Conservation (phyloP, 1,284 basidiomycete species). For the Pisolithus thermaeus region DNA sequence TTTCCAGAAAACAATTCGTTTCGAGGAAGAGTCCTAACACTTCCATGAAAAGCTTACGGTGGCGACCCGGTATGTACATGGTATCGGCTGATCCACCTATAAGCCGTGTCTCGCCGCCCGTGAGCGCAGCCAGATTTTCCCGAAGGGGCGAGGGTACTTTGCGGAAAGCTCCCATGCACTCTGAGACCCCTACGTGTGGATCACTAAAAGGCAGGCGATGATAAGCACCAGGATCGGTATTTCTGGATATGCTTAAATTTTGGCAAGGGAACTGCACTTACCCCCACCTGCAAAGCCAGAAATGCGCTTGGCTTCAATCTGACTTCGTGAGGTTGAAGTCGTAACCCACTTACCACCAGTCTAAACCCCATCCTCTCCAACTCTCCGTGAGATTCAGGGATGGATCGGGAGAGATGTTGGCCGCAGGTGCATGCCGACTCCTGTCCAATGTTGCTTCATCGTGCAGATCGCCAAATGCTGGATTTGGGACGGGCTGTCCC, state of each 20-base stretch:
- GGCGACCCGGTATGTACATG: slow-evolving; percentile 40
- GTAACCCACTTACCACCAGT: slow-evolving; percentile 37
- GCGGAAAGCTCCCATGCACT: slow-evolving; percentile 38
- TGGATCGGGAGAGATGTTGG: slow-evolving; percentile 36
- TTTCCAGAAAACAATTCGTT: slow-evolving; percentile 46
- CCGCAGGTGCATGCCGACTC: slow-evolving; percentile 31
- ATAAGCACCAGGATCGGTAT: no score
- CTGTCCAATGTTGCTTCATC: slow-evolving; percentile 12
- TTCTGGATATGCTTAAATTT: background rate
- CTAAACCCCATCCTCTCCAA: slow-evolving; percentile 36
- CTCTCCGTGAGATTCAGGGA: slow-evolving; percentile 31
- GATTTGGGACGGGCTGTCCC: slow-evolving; percentile 37
- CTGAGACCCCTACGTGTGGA: slow-evolving; percentile 38
- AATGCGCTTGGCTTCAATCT: background rate
- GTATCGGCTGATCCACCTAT: slow-evolving; percentile 48
- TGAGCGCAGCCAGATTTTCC: slow-evolving; percentile 32
- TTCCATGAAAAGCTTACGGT: slow-evolving; percentile 35
- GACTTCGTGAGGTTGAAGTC: background rate
- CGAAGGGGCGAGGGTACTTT: slow-evolving; percentile 32
- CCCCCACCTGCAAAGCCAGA: slow-evolving; percentile 33
- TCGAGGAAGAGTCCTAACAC: slow-evolving; percentile 39
- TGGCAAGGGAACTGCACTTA: slow-evolving; percentile 13
- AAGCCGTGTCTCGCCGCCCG: slow-evolving; percentile 31
- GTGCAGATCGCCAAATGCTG: slow-evolving; percentile 22
- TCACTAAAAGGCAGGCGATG: slow-evolving; percentile 26